Evolutionary conservation across 169 alveolate species (phyloP).

Genomic region (Pseudocohnilembus persalinus): DNA sequence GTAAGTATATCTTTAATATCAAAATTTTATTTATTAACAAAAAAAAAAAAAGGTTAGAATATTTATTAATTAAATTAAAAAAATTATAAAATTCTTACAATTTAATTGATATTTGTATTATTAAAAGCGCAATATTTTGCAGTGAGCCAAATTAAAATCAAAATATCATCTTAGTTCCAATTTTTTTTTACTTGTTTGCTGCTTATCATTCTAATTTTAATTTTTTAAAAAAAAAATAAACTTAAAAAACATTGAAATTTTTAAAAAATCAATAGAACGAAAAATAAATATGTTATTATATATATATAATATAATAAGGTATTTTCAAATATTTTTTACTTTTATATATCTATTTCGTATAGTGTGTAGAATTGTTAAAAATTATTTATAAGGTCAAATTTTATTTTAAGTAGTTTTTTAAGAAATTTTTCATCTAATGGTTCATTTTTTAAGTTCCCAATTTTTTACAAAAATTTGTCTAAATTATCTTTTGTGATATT

Average conservation of each 20-base stretch:
- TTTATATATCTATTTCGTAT: neutral
- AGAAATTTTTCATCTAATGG: neutral
- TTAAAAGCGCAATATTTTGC: neutral
- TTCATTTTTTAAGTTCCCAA: neutral
- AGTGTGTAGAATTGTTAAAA: neutral
- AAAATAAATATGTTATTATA: too few relatives aligned
- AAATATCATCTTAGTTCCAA: conserved; percentile 30
- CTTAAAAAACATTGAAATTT: neutral
- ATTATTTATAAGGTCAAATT: neutral
- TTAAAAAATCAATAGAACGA: neutral
- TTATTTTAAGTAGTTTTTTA: neutral
- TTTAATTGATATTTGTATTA: neutral
- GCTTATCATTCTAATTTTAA: neutral
- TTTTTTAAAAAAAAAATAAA: too few relatives aligned
- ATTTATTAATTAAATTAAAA: too few relatives aligned
- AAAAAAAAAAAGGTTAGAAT: neutral
- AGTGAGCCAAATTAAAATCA: conserved; percentile 1
- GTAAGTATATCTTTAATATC: too few relatives aligned
- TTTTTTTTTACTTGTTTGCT: conserved; percentile 1
- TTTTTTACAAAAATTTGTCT: neutral
- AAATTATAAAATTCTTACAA: neutral
- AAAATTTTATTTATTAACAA: too few relatives aligned
- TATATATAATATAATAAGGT: too few relatives aligned
- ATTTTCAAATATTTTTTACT: neutral
- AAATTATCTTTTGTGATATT: neutral